Conservation (phyloP, 257 asterid species). For the Primulina eburnea region DNA sequence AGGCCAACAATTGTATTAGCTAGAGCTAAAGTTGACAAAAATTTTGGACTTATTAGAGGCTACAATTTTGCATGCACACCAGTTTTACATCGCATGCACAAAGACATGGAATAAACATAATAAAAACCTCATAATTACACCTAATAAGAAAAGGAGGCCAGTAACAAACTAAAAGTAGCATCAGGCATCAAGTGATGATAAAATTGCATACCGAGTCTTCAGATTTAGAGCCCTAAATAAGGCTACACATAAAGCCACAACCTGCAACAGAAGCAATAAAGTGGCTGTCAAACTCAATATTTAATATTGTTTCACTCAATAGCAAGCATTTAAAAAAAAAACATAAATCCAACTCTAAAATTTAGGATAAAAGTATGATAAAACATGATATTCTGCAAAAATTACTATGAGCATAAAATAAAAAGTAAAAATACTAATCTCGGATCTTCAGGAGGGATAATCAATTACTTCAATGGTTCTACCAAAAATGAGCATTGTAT, state of each 20-base stretch:
- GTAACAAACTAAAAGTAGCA: slow-evolving; percentile 11
- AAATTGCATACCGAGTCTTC: slow-evolving; percentile 59
- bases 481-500: too few relatives aligned
- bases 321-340: not conserved
- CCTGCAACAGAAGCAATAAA: slow-evolving; percentile 47
- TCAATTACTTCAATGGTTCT: too few relatives aligned
- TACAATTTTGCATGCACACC: too few relatives aligned
- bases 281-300: slow-evolving; percentile 21
- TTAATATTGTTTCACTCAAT: not conserved
- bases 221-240: slow-evolving; percentile 86
- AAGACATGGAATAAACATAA: slow-evolving; percentile 7
- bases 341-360: too few relatives aligned
- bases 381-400: not conserved
- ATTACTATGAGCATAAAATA: too few relatives aligned
- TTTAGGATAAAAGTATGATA: not conserved
- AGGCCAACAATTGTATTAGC: too few relatives aligned
- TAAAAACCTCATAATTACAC: slow-evolving; percentile 15
- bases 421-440: not conserved
- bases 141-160: not conserved
- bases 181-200: slow-evolving; percentile 16
- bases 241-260: slow-evolving; percentile 85
- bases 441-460: not conserved
- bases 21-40: too few relatives aligned
- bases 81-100: slow-evolving; percentile 2
- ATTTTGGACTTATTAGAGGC: too few relatives aligned